Conservation (phyloP, 2,329 filamentous ascomycete species). For the Remersonia thermophila region DNA sequence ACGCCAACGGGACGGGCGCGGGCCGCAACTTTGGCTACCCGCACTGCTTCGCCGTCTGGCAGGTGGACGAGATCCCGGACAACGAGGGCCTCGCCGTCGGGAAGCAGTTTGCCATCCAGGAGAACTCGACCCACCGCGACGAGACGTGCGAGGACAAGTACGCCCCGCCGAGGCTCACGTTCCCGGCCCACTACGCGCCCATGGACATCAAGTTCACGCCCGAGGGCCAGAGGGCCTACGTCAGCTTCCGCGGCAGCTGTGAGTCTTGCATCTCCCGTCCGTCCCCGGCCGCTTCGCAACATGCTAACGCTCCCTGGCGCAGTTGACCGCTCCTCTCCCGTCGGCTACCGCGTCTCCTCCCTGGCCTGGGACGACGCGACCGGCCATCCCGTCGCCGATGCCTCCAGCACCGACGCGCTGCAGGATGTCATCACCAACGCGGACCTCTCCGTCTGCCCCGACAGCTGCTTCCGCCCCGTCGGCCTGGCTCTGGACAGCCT, state of each 20-base stretch:
- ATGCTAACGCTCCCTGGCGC: neutral
- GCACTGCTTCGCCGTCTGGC: conserved; percentile 54
- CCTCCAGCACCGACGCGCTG: conserved; percentile 33
- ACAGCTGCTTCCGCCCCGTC: conserved; percentile 48
- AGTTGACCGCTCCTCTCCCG: conserved; percentile 32
- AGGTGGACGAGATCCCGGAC: conserved; percentile 33
- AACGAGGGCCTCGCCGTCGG: conserved; percentile 31
- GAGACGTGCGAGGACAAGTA: conserved; percentile 31
- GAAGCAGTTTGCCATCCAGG: conserved; percentile 34
- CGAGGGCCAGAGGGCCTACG: conserved; percentile 45
- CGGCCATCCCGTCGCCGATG: conserved; percentile 28
- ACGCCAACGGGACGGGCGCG: conserved; percentile 29
- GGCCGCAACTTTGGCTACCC: conserved; percentile 52
- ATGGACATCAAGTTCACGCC: conserved; percentile 56
- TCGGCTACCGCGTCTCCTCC: conserved; percentile 33
- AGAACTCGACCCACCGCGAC: conserved; percentile 27
- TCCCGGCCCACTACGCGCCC: conserved; percentile 53
- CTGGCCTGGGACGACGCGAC: conserved; percentile 26
- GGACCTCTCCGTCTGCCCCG: conserved; percentile 41
- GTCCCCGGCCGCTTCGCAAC: neutral
- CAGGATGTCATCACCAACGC: conserved; percentile 43
- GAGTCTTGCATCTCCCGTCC: conserved; percentile 17
- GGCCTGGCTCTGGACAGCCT: conserved; percentile 37
- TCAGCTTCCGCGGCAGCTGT: conserved; percentile 62
- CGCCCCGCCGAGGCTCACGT: conserved; percentile 41